Evolutionary conservation across 345 rosid species (phyloP), one percentile per base, ranked within the genome.

Genomic region (Mercurialis annua): DNA sequence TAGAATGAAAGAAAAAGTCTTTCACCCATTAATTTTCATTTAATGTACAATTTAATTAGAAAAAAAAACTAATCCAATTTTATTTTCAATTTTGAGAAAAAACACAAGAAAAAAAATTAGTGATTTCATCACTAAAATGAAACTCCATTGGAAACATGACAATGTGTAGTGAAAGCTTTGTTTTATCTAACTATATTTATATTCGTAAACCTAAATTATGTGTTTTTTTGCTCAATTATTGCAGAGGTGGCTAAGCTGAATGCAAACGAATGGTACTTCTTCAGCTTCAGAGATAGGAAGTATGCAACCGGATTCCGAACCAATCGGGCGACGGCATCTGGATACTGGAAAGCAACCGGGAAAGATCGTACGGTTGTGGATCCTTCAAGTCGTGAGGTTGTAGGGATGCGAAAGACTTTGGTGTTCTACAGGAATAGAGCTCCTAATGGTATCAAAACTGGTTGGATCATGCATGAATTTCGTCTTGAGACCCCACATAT

Each of bases 401-500:
- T 94, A 26, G 99, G 99, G 78, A 94, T 94, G 99, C 86, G 99
- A 62, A 94, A 94, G 84, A 94, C 99, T 3, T 78, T 94, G 59
- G 99, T 94, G 17, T 91, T 94, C 78, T 91, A 94, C 74, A 70
- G 78, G 63, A 91, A 84, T 81, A 75, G 99, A 77, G 97, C 99
- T 62, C 99, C 99, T 0, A 84, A 89, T 63, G 99, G 99, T 43
- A 86, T 87, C 81, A 94, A 94, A 77, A 86, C 95, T 0, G 91
- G 92, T 50, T 94, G 99, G 99, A 94, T 94, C 66, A 94, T 94
- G 99, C 99, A 94, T 64, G 99, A 94, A 75, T 94, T 91, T 72
- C 97, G 99, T 62, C 82, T 89, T 44, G 95, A 91, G 76, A 80
- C 92, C 73, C 96, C 93, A 66, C 95, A 85, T 24, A 83, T 89